Evolutionary conservation across 108 stramenopile genomes (phyloP).

Genomic region (Tribonema minus): DNA sequence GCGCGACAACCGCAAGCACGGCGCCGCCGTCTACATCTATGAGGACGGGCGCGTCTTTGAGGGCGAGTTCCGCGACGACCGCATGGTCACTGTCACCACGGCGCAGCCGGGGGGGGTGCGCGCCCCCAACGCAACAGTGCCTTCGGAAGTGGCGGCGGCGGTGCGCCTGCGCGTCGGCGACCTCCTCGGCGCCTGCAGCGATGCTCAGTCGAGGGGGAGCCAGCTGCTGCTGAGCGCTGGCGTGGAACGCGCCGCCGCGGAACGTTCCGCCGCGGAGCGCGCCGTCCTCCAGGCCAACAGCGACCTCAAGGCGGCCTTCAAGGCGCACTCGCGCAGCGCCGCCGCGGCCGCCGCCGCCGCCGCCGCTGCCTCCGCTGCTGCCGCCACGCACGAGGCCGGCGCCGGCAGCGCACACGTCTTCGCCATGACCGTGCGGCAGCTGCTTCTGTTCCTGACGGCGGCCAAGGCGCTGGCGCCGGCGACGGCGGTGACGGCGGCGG

Average conservation of each 20-base stretch:
- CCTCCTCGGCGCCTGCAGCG: background rate
- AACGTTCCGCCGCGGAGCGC: background rate
- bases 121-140: too few relatives aligned
- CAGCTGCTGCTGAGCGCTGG: too few relatives aligned
- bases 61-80: conserved; percentile 8
- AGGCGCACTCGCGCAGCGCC: conserved; percentile 12
- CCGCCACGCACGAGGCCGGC: background rate
- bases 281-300: conserved; percentile 34
- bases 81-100: too few relatives aligned
- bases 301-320: conserved; percentile 14
- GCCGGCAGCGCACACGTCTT: background rate
- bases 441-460: conserved; percentile 9
- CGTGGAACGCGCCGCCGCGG: too few relatives aligned
- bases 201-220: background rate
- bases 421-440: conserved; percentile 31
- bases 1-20: conserved; percentile 41
- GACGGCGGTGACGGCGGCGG: conserved; percentile 12
- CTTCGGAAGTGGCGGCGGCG: conserved; percentile 12
- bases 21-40: conserved; percentile 40
- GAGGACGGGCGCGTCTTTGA: conserved; percentile 22
- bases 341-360: background rate
- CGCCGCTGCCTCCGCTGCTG: too few relatives aligned
- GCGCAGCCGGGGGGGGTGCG: too few relatives aligned
- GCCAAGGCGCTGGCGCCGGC: conserved; percentile 9
- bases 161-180: conserved; percentile 5